Evolutionary conservation across 2,329 filamentous ascomycete species (phyloP).

Genomic region (Clonostachys solani): DNA sequence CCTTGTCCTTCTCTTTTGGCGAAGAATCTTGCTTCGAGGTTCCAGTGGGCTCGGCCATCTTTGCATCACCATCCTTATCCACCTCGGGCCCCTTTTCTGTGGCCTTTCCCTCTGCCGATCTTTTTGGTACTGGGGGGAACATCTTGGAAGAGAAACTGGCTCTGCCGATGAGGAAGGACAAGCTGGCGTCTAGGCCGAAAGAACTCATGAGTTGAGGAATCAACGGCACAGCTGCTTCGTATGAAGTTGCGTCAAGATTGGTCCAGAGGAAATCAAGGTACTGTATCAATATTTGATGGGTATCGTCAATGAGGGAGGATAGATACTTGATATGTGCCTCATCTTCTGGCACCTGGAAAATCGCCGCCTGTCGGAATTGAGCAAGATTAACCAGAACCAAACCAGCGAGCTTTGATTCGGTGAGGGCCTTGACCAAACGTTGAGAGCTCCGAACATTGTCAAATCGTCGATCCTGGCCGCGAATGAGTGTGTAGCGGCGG

Average conservation of each 20-base stretch:
- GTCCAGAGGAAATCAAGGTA: conserved; percentile 86
- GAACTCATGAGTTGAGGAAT: conserved; percentile 70
- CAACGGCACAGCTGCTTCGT: conserved; percentile 73
- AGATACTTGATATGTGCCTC: conserved; percentile 85
- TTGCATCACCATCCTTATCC: conserved; percentile 53
- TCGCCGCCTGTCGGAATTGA: conserved; percentile 83
- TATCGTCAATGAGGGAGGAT: conserved; percentile 84
- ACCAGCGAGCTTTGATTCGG: conserved; percentile 72
- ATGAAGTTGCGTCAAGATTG: conserved; percentile 71
- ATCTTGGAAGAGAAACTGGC: conserved; percentile 68
- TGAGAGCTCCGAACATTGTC: conserved; percentile 70
- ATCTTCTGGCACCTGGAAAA: conserved; percentile 67
- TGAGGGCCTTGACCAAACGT: conserved; percentile 74
- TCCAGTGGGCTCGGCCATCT: conserved; percentile 35
- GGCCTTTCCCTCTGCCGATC: conserved; percentile 17
- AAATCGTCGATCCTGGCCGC: conserved; percentile 78
- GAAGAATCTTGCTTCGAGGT: conserved; percentile 7
- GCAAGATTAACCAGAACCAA: conserved; percentile 86
- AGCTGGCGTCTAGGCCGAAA: conserved; percentile 72
- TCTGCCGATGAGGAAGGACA: conserved; percentile 83
- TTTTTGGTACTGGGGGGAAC: conserved; percentile 14
- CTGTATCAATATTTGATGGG: conserved; percentile 78
- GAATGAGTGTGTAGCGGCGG: conserved; percentile 74
- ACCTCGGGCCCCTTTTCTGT: conserved; percentile 11
- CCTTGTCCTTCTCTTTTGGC: neutral